Conservation (phyloP, 306 rosid species). For the Begonia peltatifolia region DNA sequence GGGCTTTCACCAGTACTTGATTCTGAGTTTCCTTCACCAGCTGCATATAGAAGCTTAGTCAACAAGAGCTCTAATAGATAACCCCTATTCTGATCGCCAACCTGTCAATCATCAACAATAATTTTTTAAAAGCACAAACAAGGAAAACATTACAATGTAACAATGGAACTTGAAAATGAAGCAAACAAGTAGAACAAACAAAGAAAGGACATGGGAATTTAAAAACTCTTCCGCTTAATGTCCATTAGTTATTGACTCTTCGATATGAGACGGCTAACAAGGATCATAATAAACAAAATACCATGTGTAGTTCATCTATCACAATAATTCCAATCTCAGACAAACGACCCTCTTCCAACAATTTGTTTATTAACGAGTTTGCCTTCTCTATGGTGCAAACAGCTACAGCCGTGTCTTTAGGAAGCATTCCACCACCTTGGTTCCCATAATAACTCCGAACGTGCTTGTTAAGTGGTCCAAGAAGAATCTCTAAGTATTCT, state of each 20-base stretch:
- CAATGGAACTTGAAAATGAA: not conserved
- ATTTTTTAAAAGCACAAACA: slow-evolving; percentile 2
- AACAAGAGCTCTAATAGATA: slow-evolving; percentile 90
- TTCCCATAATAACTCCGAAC: slow-evolving; percentile 95
- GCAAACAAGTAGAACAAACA: not conserved
- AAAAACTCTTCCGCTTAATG: too few species aligned
- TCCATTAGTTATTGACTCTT: too few species aligned
- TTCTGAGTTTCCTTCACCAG: slow-evolving; percentile 82
- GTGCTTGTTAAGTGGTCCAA: slow-evolving; percentile 85
- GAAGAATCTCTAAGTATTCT: slow-evolving; percentile 79
- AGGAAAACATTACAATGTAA: not conserved
- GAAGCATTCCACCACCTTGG: slow-evolving; percentile 93
- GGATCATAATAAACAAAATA: slow-evolving; percentile 17
- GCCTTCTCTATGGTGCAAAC: slow-evolving; percentile 99
- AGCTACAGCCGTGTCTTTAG: slow-evolving; percentile 91
- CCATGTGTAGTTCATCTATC: slow-evolving; percentile 97
- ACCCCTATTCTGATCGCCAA: slow-evolving; percentile 83
- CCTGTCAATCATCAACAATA: slow-evolving; percentile 41
- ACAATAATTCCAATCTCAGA: slow-evolving; percentile 94
- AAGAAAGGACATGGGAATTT: not conserved
- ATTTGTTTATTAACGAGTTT: slow-evolving; percentile 70
- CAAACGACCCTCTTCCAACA: slow-evolving; percentile 85
- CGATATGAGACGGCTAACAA: not conserved
- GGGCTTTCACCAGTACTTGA: slow-evolving; percentile 84
- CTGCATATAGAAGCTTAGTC: slow-evolving; percentile 98